These are phyloP conservation scores for Trichoderma orchidacearum DNA, from an alignment of 495 filamentous ascomycete species.

Conservation along the genomic window DNA sequence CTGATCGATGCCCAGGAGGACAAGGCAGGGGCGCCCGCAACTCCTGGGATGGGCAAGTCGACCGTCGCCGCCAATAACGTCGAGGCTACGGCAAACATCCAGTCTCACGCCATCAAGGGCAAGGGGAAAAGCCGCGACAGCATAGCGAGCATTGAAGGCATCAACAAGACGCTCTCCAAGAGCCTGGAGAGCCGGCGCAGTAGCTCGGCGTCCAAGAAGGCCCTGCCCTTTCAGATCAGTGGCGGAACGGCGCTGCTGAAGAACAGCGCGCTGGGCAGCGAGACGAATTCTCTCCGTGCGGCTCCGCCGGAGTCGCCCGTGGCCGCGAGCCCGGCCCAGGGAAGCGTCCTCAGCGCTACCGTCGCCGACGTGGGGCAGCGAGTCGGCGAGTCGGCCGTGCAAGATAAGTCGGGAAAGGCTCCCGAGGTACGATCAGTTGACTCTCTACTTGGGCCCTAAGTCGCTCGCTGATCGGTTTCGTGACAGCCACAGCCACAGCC, in stretches of 20 bases:
- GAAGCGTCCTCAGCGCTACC: neutral
- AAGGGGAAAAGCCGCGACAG: slow-evolving; percentile 33
- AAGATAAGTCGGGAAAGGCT: slow-evolving; percentile 5
- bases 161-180: slow-evolving; percentile 65
- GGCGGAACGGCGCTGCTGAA: slow-evolving; percentile 18
- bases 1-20: slow-evolving; percentile 87
- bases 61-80: slow-evolving; percentile 84
- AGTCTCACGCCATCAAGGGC: slow-evolving; percentile 30
- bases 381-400: neutral
- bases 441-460: slow-evolving; percentile 14
- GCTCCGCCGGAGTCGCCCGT: slow-evolving; percentile 21
- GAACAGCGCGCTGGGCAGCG: slow-evolving; percentile 31
- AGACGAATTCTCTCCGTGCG: slow-evolving; percentile 33
- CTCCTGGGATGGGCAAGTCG: slow-evolving; percentile 73
- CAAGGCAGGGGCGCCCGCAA: slow-evolving; percentile 86
- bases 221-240: slow-evolving; percentile 28
- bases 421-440: slow-evolving; percentile 22
- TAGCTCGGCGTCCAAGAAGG: slow-evolving; percentile 69
- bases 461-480: slow-evolving; percentile 6
- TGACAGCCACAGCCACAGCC: slow-evolving; percentile 5
- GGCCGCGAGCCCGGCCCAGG: slow-evolving; percentile 20
- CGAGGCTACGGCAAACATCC: slow-evolving; percentile 51
- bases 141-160: slow-evolving; percentile 45
- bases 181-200: slow-evolving; percentile 83
- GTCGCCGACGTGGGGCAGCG: neutral